Percentiles rank a stretch among this genome's conserved stretches.
phyloP scores from a whole-genome alignment of 768 basidiomycete genomes.

The Rhizopogon sp. region DNA sequence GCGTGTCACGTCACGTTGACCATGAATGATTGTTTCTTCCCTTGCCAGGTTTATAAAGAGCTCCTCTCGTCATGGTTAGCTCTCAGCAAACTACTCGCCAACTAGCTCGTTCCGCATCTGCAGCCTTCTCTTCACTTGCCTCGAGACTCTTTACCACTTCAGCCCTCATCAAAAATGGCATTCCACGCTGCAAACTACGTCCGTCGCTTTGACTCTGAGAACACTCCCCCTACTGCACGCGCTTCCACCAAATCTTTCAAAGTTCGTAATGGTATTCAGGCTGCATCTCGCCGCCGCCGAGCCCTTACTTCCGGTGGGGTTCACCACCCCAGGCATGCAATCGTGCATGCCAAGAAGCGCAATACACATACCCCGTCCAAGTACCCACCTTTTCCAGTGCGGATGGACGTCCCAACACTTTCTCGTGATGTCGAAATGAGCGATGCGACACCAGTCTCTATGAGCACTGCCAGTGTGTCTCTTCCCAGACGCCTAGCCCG shows the following conservation, averaged over 20 bases:
- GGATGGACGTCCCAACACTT: constrained; percentile 25
- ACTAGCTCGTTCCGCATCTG: background rate
- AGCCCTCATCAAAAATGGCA: constrained; percentile 22
- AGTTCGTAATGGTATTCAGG: constrained; percentile 25
- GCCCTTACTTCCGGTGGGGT: constrained; percentile 25
- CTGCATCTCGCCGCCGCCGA: constrained; percentile 34
- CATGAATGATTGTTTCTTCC: constrained; percentile 9
- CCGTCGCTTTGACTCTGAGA: constrained; percentile 26
- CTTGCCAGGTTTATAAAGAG: constrained; percentile 18
- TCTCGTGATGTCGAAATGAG: background rate
- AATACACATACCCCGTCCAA: constrained; percentile 15
- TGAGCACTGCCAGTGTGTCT: constrained; percentile 3
- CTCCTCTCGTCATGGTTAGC: constrained; percentile 4
- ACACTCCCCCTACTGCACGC: constrained; percentile 24
- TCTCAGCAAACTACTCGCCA: constrained; percentile 5
- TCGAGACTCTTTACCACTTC: background rate
- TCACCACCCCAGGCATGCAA: constrained; percentile 27
- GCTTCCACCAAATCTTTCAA: constrained; percentile 8
- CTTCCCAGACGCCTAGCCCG: constrained; percentile 23
- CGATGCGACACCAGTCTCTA: constrained; percentile 6
- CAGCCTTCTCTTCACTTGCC: background rate
- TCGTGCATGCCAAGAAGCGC: constrained; percentile 36
- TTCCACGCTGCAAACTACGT: constrained; percentile 15
- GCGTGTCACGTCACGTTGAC: constrained; percentile 26
- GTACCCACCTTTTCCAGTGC: constrained; percentile 14